Conservation (phyloP, 2,329 filamentous ascomycete genomes). For the Zymoseptoria tritici region DNA sequence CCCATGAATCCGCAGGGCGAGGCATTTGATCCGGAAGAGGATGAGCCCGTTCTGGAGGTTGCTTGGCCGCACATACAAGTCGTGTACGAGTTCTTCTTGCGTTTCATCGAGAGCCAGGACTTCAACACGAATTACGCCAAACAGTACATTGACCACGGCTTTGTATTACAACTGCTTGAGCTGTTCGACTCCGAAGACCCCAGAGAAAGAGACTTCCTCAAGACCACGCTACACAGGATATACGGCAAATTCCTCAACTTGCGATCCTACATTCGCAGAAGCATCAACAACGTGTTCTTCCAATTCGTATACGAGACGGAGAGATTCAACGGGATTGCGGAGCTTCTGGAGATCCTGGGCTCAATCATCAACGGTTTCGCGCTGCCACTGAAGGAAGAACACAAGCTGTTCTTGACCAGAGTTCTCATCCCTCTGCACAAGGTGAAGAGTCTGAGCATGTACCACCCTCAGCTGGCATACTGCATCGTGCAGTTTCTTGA, state of each 20-base stretch:
- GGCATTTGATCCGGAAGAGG: slow-evolving; percentile 96
- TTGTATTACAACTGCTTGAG: slow-evolving; percentile 91
- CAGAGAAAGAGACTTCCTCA: slow-evolving; percentile 90
- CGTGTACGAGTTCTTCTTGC: slow-evolving; percentile 97
- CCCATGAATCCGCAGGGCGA: slow-evolving; percentile 97
- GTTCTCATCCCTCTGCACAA: slow-evolving; percentile 93
- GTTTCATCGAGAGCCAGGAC: slow-evolving; percentile 98
- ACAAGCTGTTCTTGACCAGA: slow-evolving; percentile 93
- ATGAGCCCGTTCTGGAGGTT: slow-evolving; percentile 94
- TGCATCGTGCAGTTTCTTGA: slow-evolving; percentile 98
- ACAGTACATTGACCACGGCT: slow-evolving; percentile 96
- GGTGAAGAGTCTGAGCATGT: slow-evolving; percentile 99
- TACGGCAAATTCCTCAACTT: slow-evolving; percentile 99
- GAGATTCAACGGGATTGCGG: slow-evolving; percentile 95
- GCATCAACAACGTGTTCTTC: slow-evolving; percentile 99
- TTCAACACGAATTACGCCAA: slow-evolving; percentile 99
- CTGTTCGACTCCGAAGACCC: slow-evolving; percentile 98
- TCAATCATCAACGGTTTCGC: slow-evolving; percentile 99
- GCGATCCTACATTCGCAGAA: slow-evolving; percentile 91
- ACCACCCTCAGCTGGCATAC: slow-evolving; percentile 95
- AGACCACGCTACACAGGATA: slow-evolving; percentile 94
- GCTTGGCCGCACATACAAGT: slow-evolving; percentile 99
- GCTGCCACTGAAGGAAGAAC: slow-evolving; percentile 91
- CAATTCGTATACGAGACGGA: slow-evolving; percentile 99
- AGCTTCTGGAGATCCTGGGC: slow-evolving; percentile 89